These are phyloP conservation scores for Verticillium tricorpus DNA, from an alignment of 2,329 filamentous ascomycete genomes.

Conservation along the genomic window DNA sequence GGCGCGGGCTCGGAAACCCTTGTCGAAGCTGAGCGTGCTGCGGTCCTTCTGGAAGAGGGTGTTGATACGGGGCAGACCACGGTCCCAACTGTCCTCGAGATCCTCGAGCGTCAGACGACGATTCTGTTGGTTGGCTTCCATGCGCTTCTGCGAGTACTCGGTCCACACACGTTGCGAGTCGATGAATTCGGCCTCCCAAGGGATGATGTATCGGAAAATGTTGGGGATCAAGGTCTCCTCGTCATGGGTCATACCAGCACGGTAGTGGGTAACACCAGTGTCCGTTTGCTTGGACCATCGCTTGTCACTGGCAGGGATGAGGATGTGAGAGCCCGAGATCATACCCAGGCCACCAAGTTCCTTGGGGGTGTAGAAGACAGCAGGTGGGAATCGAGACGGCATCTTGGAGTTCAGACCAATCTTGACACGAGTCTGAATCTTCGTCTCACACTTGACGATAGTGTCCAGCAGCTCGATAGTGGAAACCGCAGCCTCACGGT, in stretches of 20 bases:
- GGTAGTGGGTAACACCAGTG: conserved; percentile 93
- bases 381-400: conserved; percentile 96
- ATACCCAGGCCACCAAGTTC: conserved; percentile 95
- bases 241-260: conserved; percentile 96
- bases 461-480: conserved; percentile 92
- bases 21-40: conserved; percentile 95
- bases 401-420: conserved; percentile 99
- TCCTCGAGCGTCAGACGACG: conserved; percentile 91
- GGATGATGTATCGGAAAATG: conserved; percentile 98
- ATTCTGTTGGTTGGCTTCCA: conserved; percentile 97
- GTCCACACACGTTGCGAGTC: conserved; percentile 99
- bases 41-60: conserved; percentile 98
- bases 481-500: conserved; percentile 93
- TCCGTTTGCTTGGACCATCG: conserved; percentile 98
- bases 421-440: conserved; percentile 98
- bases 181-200: conserved; percentile 98
- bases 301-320: conserved; percentile 96
- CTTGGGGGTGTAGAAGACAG: conserved; percentile 98
- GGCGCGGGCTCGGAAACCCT: conserved; percentile 90
- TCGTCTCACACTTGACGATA: conserved; percentile 98
- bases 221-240: conserved; percentile 98
- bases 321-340: conserved; percentile 97
- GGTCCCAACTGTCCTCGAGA: conserved; percentile 97
- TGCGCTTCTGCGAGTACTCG: conserved; percentile 95
- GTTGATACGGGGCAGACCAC: conserved; percentile 95